A percentile compares a stretch with the other conserved stretches of the same genome.
Conservation (phyloP, 176 grass and related monocot genomes). For the Triticum turgidum region DNA sequence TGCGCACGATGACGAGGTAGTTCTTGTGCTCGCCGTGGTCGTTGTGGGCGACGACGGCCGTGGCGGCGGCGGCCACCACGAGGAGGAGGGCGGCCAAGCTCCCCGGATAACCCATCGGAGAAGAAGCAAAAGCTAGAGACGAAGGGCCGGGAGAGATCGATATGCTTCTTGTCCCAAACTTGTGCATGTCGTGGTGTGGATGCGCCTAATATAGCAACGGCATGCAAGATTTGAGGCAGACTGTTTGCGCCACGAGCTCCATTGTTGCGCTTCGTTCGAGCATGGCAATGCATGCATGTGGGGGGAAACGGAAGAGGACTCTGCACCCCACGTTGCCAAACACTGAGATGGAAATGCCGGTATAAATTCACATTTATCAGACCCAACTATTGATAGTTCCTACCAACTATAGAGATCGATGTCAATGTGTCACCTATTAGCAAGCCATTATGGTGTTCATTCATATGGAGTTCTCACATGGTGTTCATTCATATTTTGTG, state of each 20-base stretch:
- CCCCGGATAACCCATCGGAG: constrained; percentile 33
- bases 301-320: constrained; percentile 11
- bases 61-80: not conserved
- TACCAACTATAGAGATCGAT: not conserved
- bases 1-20: constrained; percentile 57
- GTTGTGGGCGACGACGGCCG: constrained; percentile 11
- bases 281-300: not conserved
- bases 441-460: no score
- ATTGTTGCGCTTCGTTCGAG: not conserved
- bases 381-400: not conserved
- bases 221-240: constrained; percentile 6
- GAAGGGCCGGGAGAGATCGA: not conserved
- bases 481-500: no score
- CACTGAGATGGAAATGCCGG: not conserved
- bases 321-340: constrained; percentile 26
- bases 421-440: not conserved
- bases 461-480: no score
- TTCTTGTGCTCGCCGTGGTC: constrained; percentile 41
- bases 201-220: constrained; percentile 40
- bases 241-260: constrained; percentile 21
- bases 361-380: not conserved
- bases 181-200: not conserved
- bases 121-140: constrained; percentile 7
- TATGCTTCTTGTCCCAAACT: constrained; percentile 20
- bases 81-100: not conserved